phyloP scores from a whole-genome alignment of 768 basidiomycete genomes.

The Agaricus bisporus region DNA sequence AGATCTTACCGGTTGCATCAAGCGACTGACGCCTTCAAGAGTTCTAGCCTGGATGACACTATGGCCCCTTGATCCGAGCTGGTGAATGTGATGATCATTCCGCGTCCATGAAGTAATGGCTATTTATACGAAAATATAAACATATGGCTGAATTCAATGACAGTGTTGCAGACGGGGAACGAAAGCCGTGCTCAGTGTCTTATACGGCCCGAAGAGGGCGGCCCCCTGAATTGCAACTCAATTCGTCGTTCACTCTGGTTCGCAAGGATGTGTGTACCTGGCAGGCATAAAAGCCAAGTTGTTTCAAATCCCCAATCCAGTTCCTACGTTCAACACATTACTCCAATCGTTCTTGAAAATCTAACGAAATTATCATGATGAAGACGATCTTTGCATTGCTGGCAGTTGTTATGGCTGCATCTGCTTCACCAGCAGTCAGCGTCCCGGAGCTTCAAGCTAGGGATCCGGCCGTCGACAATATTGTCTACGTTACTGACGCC shows the following conservation, averaged over 20 bases:
- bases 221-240: not conserved
- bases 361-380: not conserved
- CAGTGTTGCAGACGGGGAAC: not conserved
- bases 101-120: not conserved
- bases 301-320: not conserved
- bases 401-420: not conserved
- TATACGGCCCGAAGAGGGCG: not conserved
- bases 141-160: too few relatives aligned
- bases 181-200: not conserved
- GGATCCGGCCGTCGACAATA: constrained; percentile 34
- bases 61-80: too few relatives aligned
- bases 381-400: not conserved
- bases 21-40: too few relatives aligned
- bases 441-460: constrained; percentile 4
- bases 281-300: not conserved
- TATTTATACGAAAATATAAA: too few relatives aligned
- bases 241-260: not conserved
- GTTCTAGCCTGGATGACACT: too few relatives aligned
- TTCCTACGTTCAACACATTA: not conserved
- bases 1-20: too few relatives aligned
- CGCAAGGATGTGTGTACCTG: not conserved
- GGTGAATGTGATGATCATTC: too few relatives aligned
- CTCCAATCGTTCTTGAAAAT: not conserved
- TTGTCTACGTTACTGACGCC: constrained; percentile 42
- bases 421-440: not conserved